phyloP scores from a whole-genome alignment of 192 early-diverging fungal genomes.

The Coemansia sp. region DNA sequence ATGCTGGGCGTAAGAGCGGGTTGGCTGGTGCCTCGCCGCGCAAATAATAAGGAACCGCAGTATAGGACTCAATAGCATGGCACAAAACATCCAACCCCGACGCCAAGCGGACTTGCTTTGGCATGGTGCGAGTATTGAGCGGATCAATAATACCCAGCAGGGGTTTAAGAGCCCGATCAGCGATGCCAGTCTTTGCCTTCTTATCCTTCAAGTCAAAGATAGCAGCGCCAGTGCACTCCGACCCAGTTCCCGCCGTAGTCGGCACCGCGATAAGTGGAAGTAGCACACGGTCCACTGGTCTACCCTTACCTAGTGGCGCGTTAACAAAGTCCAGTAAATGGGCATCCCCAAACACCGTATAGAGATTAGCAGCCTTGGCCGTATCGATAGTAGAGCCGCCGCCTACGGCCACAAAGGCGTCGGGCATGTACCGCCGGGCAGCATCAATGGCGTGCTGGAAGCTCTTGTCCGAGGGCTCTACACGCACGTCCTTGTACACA shows the following conservation, averaged over 20 bases:
- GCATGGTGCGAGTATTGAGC: conserved; percentile 85
- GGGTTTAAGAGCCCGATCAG: conserved; percentile 81
- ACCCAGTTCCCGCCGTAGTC: conserved; percentile 76
- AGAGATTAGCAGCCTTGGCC: conserved; percentile 89
- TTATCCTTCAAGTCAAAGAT: conserved; percentile 89
- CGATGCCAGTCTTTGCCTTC: conserved; percentile 89
- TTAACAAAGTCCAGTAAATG: conserved; percentile 93
- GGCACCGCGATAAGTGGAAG: conserved; percentile 80
- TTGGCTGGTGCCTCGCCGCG: conserved; percentile 78
- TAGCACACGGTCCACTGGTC: conserved; percentile 70
- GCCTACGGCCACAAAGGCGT: conserved; percentile 89
- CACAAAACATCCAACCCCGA: conserved; percentile 89
- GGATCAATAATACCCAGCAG: conserved; percentile 87
- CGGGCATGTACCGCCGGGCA: conserved; percentile 70
- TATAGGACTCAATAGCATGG: conserved; percentile 91
- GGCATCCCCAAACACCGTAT: conserved; percentile 76
- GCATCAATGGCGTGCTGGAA: conserved; percentile 85
- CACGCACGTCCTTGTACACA: conserved; percentile 76
- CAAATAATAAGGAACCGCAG: conserved; percentile 81
- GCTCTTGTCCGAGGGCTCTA: conserved; percentile 83
- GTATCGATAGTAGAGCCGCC: conserved; percentile 93
- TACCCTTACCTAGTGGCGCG: conserved; percentile 86
- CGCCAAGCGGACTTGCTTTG: conserved; percentile 80
- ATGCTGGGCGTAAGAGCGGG: conserved; percentile 83
- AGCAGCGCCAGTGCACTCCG: conserved; percentile 90